These are phyloP conservation scores for Aspergillus pseudoviridinutans DNA, from an alignment of 2,329 filamentous ascomycete genomes.

Conservation along the genomic window DNA sequence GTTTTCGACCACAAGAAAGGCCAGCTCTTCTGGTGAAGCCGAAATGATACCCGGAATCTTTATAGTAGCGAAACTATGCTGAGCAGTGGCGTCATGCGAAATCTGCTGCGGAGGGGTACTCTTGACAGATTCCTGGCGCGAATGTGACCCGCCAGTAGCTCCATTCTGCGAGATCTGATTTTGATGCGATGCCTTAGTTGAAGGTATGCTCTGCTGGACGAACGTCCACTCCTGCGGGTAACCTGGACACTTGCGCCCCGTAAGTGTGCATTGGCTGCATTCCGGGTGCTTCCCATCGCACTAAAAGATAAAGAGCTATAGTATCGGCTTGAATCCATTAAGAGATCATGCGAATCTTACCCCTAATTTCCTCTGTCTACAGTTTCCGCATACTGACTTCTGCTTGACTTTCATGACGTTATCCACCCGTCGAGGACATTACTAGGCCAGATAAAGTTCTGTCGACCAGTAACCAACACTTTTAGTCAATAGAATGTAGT, in stretches of 20 bases:
- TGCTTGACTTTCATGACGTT: constrained; percentile 15
- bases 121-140: neutral
- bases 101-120: neutral
- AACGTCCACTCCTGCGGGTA: constrained; percentile 20
- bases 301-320: constrained; percentile 4
- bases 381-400: constrained; percentile 14
- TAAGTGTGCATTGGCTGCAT: constrained; percentile 22
- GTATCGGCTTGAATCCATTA: no score
- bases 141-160: neutral
- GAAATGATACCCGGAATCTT: neutral
- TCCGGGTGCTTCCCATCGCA: constrained; percentile 24
- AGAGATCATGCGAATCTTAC: constrained; percentile 4
- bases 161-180: no score
- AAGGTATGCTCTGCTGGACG: constrained; percentile 11
- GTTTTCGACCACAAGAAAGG: constrained; percentile 2
- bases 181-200: neutral
- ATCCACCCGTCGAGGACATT: neutral
- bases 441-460: no score
- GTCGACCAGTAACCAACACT: no score
- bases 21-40: neutral
- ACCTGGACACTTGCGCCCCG: constrained; percentile 19
- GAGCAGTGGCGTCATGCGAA: neutral
- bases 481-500: no score
- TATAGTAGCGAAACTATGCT: neutral
- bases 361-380: constrained; percentile 18